A percentile compares a stretch with the other conserved stretches of the same genome.
These are phyloP conservation scores for Gaultheria prostrata DNA, from an alignment of 148 eudicot genomes.

Conservation along the genomic window DNA sequence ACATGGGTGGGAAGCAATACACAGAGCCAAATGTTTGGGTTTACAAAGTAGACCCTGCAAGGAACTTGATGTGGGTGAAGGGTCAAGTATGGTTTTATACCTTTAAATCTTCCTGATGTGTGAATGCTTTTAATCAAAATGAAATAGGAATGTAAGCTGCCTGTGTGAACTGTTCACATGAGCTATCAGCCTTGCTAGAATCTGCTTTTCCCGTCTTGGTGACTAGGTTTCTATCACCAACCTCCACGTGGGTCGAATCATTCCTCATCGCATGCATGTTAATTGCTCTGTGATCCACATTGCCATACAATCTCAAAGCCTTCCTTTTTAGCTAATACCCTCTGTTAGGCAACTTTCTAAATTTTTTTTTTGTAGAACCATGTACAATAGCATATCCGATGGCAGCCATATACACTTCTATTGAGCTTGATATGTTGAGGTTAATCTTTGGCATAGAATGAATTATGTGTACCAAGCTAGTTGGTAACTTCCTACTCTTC, in stretches of 20 bases:
- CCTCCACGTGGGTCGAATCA: neutral
- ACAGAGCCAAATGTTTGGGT: conserved; percentile 90
- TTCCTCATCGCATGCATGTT: neutral
- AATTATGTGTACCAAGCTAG: neutral
- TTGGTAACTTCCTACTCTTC: neutral
- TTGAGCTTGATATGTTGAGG: neutral
- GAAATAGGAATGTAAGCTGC: neutral
- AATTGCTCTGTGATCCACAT: neutral
- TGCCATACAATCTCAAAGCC: neutral
- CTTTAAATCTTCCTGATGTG: neutral
- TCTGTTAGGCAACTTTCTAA: neutral
- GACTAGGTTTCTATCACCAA: neutral
- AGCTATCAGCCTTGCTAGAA: neutral
- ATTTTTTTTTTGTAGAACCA: neutral
- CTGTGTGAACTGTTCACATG: neutral
- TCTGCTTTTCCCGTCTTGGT: neutral
- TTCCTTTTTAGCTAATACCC: neutral
- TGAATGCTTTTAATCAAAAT: neutral
- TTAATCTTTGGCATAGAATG: neutral
- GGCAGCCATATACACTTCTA: neutral
- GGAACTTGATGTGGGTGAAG: conserved; percentile 91
- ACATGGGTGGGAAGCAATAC: conserved; percentile 74
- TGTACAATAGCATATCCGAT: neutral
- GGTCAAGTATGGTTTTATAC: conserved; percentile 69
- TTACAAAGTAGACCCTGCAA: conserved; percentile 80